Evolutionary conservation across 83 land plant genomes (phyloP).

Genomic region (Picea abies): DNA sequence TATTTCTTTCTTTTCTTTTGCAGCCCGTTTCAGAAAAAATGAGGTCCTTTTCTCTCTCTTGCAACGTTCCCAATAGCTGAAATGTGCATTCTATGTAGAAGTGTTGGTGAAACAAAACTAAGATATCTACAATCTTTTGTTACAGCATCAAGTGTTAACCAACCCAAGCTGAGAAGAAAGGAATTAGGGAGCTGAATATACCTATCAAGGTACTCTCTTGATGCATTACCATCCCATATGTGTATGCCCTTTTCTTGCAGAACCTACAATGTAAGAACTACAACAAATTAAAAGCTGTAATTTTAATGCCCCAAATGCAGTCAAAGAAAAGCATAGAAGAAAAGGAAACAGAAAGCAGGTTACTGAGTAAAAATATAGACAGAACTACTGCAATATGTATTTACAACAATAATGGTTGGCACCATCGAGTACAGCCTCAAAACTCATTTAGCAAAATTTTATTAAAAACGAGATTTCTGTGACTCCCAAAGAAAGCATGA

Average conservation of each 20-base stretch:
- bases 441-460: background rate
- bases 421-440: background rate
- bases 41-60: background rate
- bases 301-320: background rate
- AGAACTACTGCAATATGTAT: background rate
- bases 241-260: conserved; percentile 90
- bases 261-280: conserved; percentile 45
- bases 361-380: background rate
- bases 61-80: background rate
- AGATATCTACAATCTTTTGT: background rate
- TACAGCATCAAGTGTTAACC: background rate
- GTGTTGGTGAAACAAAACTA: background rate
- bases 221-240: conserved; percentile 98
- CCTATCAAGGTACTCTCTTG: conserved; percentile 95
- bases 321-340: background rate
- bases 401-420: background rate
- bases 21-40: background rate
- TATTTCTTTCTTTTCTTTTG: background rate
- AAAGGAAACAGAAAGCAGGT: background rate
- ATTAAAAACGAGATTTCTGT: background rate
- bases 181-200: conserved; percentile 8
- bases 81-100: background rate
- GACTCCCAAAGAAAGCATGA: background rate
- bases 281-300: background rate
- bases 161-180: background rate